These are phyloP conservation scores for Sporothrix inflata DNA, from an alignment of 2,329 filamentous ascomycete species.

Conservation along the genomic window DNA sequence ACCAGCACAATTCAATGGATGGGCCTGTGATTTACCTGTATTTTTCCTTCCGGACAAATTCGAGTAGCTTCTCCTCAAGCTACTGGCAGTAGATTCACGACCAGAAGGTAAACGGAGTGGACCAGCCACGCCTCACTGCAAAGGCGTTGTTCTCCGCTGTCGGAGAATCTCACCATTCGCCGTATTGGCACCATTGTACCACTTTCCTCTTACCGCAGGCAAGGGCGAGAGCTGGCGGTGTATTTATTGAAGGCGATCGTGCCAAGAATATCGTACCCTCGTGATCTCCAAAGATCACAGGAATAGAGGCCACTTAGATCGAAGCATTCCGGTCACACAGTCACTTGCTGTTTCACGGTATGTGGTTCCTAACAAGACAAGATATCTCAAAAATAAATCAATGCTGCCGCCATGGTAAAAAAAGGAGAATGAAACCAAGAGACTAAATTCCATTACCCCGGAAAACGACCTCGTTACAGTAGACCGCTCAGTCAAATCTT, in stretches of 20 bases:
- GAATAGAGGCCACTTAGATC: not conserved
- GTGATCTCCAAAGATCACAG: not conserved
- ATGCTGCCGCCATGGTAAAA: not conserved
- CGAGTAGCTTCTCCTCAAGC: not conserved
- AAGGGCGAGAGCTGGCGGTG: not conserved
- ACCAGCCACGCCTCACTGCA: not conserved
- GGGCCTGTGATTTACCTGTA: not conserved
- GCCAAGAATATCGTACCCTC: not conserved
- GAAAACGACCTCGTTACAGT: not conserved
- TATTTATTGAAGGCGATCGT: not conserved
- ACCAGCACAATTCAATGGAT: not conserved
- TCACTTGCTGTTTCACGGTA: not conserved
- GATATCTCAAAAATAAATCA: not conserved
- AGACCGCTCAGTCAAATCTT: conserved; percentile 39
- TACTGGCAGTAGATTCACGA: not conserved
- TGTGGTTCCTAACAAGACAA: no score
- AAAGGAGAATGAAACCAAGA: not conserved
- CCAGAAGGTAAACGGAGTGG: not conserved
- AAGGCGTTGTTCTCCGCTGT: not conserved
- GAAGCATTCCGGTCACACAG: not conserved
- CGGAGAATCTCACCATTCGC: conserved; percentile 7
- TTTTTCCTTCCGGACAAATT: not conserved
- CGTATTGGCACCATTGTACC: not conserved
- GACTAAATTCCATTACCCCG: not conserved
- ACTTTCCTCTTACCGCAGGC: not conserved